Evolutionary conservation across 129 eudicot genomes (phyloP).

Genomic region (Daucus carota): DH1_v3.0 NC_030381.2:43516001-43516500

Average conservation of each 20-base stretch:
- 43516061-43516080: neutral
- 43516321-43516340: neutral
- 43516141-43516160: no score
- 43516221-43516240: neutral
- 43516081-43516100: neutral
- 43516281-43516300: neutral
- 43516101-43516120: neutral
- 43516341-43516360: neutral
- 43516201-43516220: neutral
- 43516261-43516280: no score
- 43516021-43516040: neutral
- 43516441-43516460: conserved; percentile 19
- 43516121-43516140: no score
- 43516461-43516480: conserved; percentile 23
- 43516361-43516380: neutral
- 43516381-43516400: neutral
- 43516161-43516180: neutral
- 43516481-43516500: no score
- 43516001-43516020: neutral
- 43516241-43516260: no score
- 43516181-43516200: neutral
- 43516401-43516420: neutral
- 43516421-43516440: conserved; percentile 14
- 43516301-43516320: no score
- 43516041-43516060: neutral